A percentile compares a stretch with the other conserved stretches of the same genome.
Evolutionary conservation across 2,329 filamentous ascomycete genomes (phyloP).

Genomic region (Talaromyces sp.): DNA sequence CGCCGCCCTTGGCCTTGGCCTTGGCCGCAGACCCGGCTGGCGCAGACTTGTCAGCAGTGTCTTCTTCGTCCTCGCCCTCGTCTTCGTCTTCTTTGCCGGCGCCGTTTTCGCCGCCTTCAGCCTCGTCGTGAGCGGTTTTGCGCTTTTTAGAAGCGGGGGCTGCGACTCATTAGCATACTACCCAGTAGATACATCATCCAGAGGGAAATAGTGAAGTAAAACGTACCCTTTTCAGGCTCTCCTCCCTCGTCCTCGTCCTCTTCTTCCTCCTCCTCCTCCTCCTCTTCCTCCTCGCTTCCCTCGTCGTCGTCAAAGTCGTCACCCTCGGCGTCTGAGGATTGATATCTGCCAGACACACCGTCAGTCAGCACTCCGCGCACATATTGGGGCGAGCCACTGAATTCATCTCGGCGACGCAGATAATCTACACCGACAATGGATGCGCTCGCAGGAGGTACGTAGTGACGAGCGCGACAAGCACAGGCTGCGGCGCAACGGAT

Average conservation of each 20-base stretch:
- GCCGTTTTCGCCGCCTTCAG: conserved; percentile 30
- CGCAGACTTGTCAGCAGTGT: conserved; percentile 23
- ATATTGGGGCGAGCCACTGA: neutral
- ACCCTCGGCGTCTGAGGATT: conserved; percentile 12
- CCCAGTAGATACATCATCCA: neutral
- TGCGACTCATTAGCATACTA: neutral
- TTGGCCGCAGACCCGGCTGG: conserved; percentile 18
- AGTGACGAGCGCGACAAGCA: neutral
- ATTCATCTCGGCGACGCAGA: neutral
- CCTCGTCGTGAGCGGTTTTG: conserved; percentile 23
- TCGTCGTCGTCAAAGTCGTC: conserved; percentile 47
- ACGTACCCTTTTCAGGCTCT: conserved; percentile 22
- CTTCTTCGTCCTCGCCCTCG: conserved; percentile 14
- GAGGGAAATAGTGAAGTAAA: neutral
- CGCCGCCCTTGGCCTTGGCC: conserved; percentile 15
- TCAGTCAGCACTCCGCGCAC: neutral
- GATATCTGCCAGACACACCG: conserved; percentile 8
- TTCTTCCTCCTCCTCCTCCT: conserved; percentile 11
- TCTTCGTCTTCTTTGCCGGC: conserved; percentile 22
- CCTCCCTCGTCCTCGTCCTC: conserved; percentile 31
- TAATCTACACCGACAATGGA: neutral
- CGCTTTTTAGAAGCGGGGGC: conserved; percentile 14
- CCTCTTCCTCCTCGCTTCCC: conserved; percentile 10
- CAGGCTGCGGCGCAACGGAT: neutral
- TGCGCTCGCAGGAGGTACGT: neutral